These are phyloP conservation scores for Pseudogymnoascus sp. DNA, from an alignment of 2,329 filamentous ascomycete species.

Conservation along the genomic window DNA sequence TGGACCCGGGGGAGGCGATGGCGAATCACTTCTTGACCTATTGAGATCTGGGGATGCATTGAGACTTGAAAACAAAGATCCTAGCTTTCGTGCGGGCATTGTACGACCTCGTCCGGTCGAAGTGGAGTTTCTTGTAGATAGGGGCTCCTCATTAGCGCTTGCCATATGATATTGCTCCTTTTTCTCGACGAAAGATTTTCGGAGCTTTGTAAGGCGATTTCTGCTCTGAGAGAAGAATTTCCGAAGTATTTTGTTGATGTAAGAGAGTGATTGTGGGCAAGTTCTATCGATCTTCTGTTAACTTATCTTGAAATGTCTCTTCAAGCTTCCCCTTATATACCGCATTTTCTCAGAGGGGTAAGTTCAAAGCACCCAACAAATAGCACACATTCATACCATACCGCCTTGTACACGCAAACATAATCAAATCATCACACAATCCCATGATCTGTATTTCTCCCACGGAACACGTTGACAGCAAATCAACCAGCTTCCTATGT, in stretches of 20 bases:
- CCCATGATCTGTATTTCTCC: not conserved
- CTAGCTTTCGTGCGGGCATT: not conserved
- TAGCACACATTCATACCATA: not conserved
- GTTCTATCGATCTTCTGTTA: not conserved
- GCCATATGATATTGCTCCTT: not conserved
- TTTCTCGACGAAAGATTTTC: not conserved
- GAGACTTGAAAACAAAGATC: not conserved
- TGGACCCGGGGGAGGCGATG: constrained; percentile 34
- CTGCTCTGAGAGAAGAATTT: not conserved
- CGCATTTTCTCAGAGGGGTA: not conserved
- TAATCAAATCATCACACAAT: constrained; percentile 1
- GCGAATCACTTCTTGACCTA: constrained; percentile 33
- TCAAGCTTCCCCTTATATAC: not conserved
- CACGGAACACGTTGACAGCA: not conserved
- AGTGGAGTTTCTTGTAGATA: not conserved
- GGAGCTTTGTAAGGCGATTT: not conserved
- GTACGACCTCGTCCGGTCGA: not conserved
- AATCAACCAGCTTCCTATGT: not conserved
- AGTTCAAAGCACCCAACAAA: not conserved
- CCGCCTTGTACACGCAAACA: constrained; percentile 7
- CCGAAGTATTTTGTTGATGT: not conserved
- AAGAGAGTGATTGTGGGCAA: not conserved
- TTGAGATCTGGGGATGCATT: constrained; percentile 10
- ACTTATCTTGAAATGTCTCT: not conserved
- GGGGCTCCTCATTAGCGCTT: constrained; percentile 3